These are phyloP conservation scores for Avena insularis DNA, from an alignment of 176 grass and related monocot species.

Conservation along the genomic window DNA sequence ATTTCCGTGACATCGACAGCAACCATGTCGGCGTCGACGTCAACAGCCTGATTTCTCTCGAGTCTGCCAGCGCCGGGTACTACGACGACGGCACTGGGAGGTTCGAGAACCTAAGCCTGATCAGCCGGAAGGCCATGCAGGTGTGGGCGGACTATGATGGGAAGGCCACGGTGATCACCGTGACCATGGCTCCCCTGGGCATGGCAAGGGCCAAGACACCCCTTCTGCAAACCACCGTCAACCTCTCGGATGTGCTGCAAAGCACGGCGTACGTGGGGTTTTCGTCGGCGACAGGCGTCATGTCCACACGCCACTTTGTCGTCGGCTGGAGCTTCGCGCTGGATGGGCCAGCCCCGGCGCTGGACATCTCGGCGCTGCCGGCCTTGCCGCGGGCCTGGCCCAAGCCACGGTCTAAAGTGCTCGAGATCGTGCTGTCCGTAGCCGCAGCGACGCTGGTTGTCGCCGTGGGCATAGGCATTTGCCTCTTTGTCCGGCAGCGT, in stretches of 20 bases:
- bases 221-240: background rate
- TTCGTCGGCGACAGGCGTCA: background rate
- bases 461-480: background rate
- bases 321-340: background rate
- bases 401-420: background rate
- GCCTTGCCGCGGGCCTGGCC: conserved; percentile 1
- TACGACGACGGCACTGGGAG: background rate
- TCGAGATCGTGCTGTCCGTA: background rate
- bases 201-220: background rate
- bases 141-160: background rate
- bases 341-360: background rate
- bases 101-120: background rate
- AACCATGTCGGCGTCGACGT: background rate
- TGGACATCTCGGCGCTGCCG: background rate
- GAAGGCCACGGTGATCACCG: background rate
- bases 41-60: background rate
- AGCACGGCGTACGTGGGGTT: background rate
- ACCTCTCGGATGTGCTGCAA: background rate
- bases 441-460: background rate
- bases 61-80: background rate
- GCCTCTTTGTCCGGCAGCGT: background rate
- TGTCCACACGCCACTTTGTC: background rate
- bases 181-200: conserved; percentile 2
- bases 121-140: background rate
- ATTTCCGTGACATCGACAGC: background rate